Evolutionary conservation across 2,329 filamentous ascomycete genomes (phyloP).

Genomic region (Clarireedia sp.): DNA sequence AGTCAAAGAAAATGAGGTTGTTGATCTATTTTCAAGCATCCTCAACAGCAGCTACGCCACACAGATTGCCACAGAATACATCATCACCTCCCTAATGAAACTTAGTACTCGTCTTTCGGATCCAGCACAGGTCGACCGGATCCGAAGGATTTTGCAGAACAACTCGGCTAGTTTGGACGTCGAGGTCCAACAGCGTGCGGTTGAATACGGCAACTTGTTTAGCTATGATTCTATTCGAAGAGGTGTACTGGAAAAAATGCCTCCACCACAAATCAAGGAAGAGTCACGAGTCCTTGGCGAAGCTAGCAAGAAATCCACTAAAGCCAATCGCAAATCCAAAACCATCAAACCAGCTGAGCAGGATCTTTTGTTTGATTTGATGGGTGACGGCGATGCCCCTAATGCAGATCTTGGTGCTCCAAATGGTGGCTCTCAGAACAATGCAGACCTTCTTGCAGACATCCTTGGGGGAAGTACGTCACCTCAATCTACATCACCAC

Average conservation of each 20-base stretch:
- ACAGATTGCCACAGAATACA: constrained; percentile 89
- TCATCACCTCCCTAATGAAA: constrained; percentile 91
- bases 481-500: constrained; percentile 39
- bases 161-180: constrained; percentile 86
- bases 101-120: constrained; percentile 83
- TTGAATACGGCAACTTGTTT: constrained; percentile 95
- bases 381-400: constrained; percentile 70
- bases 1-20: constrained; percentile 80
- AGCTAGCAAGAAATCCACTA: constrained; percentile 60
- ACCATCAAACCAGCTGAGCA: constrained; percentile 79
- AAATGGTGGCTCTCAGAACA: constrained; percentile 61
- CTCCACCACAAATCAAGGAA: constrained; percentile 91
- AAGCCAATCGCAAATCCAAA: constrained; percentile 67
- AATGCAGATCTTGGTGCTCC: constrained; percentile 54
- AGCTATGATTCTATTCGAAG: constrained; percentile 76
- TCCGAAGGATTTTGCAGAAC: constrained; percentile 67
- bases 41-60: constrained; percentile 91
- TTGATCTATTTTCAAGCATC: constrained; percentile 88
- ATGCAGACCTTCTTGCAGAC: constrained; percentile 81
- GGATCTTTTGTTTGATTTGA: constrained; percentile 84
- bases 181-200: constrained; percentile 90
- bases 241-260: constrained; percentile 96
- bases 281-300: constrained; percentile 86
- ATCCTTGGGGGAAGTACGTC: constrained; percentile 71
- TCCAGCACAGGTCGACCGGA: constrained; percentile 73